Evolutionary conservation across 108 stramenopile genomes (phyloP).

Genomic region (Pseudonitzschia delicatissima): DNA sequence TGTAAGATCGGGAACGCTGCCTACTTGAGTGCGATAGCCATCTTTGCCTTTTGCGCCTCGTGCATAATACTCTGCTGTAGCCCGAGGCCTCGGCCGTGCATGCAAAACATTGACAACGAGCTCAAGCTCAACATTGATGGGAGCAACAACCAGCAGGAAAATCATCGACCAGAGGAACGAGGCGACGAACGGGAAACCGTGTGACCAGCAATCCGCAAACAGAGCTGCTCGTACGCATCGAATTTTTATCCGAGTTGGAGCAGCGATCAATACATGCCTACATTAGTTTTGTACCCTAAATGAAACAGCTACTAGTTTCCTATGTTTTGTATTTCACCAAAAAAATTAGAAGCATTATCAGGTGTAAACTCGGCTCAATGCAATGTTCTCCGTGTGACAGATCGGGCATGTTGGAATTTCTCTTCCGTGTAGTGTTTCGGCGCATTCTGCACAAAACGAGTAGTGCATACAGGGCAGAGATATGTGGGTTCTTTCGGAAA

Average conservation of each 20-base stretch:
- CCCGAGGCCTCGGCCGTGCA: conserved; percentile 24
- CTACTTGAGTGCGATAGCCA: conserved; percentile 14
- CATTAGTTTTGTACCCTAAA: too few species aligned
- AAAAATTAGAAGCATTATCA: neutral
- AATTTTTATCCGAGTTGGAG: too few species aligned
- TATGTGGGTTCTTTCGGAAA: conserved; percentile 31
- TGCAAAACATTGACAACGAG: neutral
- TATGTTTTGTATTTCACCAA: neutral
- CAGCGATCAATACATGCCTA: too few species aligned
- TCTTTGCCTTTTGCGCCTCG: conserved; percentile 8
- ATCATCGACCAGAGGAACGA: too few species aligned
- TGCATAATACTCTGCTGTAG: conserved; percentile 29
- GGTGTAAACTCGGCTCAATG: conserved; percentile 21
- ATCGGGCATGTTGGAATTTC: conserved; percentile 18
- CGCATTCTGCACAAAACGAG: conserved; percentile 31
- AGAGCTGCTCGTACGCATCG: too few species aligned
- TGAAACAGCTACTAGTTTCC: too few species aligned
- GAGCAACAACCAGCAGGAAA: neutral
- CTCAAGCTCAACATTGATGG: neutral
- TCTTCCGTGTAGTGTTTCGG: neutral
- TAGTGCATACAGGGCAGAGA: conserved; percentile 45
- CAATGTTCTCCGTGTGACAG: conserved; percentile 16
- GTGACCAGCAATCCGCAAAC: too few species aligned
- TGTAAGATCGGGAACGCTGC: conserved; percentile 24
- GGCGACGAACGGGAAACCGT: too few species aligned